These are phyloP conservation scores for Capronia epimyces DNA, from an alignment of 2,329 filamentous ascomycete genomes.

Conservation along the genomic window DNA sequence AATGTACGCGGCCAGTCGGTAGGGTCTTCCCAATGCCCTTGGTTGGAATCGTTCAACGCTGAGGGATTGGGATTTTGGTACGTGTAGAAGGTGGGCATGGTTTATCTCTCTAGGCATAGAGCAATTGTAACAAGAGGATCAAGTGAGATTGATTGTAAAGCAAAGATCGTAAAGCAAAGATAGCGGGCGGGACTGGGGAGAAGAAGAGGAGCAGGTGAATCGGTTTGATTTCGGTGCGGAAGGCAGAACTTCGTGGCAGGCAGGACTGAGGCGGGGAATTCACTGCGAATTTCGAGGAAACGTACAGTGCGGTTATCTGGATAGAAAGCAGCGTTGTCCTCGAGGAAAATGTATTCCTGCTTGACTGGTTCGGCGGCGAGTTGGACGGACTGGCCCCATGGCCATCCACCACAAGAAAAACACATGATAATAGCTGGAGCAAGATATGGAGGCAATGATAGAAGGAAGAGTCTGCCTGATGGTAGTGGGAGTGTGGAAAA, in stretches of 20 bases:
- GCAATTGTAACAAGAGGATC: background rate
- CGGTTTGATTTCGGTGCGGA: background rate
- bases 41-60: slow-evolving; percentile 13
- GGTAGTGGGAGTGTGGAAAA: background rate
- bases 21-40: slow-evolving; percentile 21
- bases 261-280: background rate
- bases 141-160: background rate
- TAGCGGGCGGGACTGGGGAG: slow-evolving; percentile 1
- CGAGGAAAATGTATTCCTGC: slow-evolving; percentile 27
- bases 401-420: slow-evolving; percentile 27
- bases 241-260: background rate
- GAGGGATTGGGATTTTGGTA: slow-evolving; percentile 24
- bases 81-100: slow-evolving; percentile 23
- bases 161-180: background rate
- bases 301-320: slow-evolving; percentile 25
- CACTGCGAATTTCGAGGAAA: slow-evolving; percentile 12
- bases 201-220: background rate
- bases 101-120: slow-evolving; percentile 9
- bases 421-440: slow-evolving; percentile 24
- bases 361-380: slow-evolving; percentile 25
- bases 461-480: background rate
- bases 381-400: slow-evolving; percentile 24
- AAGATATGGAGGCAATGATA: slow-evolving; percentile 7
- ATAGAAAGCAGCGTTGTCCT: slow-evolving; percentile 24
- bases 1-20: slow-evolving; percentile 26